phyloP scores from a whole-genome alignment of 805 yeast genomes.

The Candida ortonii region DNA sequence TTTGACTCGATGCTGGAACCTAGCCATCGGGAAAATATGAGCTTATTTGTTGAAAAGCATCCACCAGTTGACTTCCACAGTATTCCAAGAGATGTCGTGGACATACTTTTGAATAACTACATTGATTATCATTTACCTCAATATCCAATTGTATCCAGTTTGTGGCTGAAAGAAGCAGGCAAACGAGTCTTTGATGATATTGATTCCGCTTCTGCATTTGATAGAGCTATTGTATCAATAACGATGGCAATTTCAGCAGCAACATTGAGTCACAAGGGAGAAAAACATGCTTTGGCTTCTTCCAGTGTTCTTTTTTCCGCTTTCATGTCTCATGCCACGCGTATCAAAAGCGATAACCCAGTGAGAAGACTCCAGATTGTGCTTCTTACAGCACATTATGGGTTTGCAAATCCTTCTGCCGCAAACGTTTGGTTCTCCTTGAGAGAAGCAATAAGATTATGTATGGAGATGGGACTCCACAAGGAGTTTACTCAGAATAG shows the following conservation, averaged over 20 bases:
- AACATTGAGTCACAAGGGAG: slow-evolving; percentile 13
- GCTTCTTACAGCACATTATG: slow-evolving; percentile 16
- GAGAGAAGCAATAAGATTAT: slow-evolving; percentile 12
- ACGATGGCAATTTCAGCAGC: slow-evolving; percentile 12
- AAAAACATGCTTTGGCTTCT: slow-evolving; percentile 10
- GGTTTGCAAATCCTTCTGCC: slow-evolving; percentile 19
- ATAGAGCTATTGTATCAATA: slow-evolving; percentile 8
- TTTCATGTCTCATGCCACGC: slow-evolving; percentile 6
- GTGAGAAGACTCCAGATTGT: slow-evolving; percentile 10
- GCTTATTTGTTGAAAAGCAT: slow-evolving; percentile 9
- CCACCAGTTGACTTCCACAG: slow-evolving; percentile 17
- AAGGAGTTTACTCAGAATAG: slow-evolving; percentile 7
- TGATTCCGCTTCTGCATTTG: slow-evolving; percentile 8
- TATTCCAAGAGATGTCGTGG: slow-evolving; percentile 14
- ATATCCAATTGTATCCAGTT: slow-evolving; percentile 17
- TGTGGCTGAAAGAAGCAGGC: slow-evolving; percentile 8
- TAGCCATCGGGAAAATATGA: slow-evolving; percentile 10
- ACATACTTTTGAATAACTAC: slow-evolving; percentile 13
- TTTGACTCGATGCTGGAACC: slow-evolving; percentile 11
- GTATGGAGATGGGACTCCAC: slow-evolving; percentile 15
- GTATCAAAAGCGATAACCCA: slow-evolving; percentile 7
- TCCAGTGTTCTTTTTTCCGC: slow-evolving; percentile 12
- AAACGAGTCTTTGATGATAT: slow-evolving; percentile 6
- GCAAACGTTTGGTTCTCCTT: slow-evolving; percentile 16
- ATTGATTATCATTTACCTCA: slow-evolving; percentile 15